Base-by-base conservation (phyloP, 2,329 filamentous ascomycete genomes). In the Penicillium aurantiogriseum region DNA sequence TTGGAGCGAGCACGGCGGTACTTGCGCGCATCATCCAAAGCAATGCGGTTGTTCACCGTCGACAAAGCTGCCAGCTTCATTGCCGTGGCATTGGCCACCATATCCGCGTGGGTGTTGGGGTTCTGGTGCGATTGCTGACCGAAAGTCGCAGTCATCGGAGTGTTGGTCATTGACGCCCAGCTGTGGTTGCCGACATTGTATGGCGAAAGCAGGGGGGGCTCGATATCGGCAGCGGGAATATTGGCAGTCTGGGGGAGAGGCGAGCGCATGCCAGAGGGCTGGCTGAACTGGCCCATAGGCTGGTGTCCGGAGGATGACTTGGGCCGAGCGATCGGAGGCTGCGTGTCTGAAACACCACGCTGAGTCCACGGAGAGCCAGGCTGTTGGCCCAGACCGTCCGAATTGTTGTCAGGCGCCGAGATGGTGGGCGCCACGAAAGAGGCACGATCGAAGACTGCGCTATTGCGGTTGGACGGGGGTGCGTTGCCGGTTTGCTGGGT, bases 101-200 rank as follows among this genome's bases (percentile, higher is more conserved):
- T 97, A 70, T 99, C 94, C 17, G 92, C 92, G 74, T 97, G 92
- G 55, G 84, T 87, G 61, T 80, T 81, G 35, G 65, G 63, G 36
- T 66, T 68, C 42, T 67, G 67, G 50, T 63, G 66, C 46, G 71
- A 68, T 66, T 80, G 81, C 59, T 82, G 75, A 62, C 83, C 88
- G 75, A 97, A 99, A 64, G 88, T 93, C 40, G 91, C 80, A 5
- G 93, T 90, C 89, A 97, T 95, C 2, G 94, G 94, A 2, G 94
- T 99, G 78, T 96, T 97, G 63, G 95, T 88, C 90, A 97, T 96
- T 9, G 94, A 97, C 25, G 94, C 94, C 94, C 94, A 99, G 80
- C 94, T 97, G 56, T 91, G 91, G 72, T 91, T 91, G 51, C 88
- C 84, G 36, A 88, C 82, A 60, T 85, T 86, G 69, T 87, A 81